Conservation (phyloP, 1,284 basidiomycete species). For the Peniophora sp. region DNA sequence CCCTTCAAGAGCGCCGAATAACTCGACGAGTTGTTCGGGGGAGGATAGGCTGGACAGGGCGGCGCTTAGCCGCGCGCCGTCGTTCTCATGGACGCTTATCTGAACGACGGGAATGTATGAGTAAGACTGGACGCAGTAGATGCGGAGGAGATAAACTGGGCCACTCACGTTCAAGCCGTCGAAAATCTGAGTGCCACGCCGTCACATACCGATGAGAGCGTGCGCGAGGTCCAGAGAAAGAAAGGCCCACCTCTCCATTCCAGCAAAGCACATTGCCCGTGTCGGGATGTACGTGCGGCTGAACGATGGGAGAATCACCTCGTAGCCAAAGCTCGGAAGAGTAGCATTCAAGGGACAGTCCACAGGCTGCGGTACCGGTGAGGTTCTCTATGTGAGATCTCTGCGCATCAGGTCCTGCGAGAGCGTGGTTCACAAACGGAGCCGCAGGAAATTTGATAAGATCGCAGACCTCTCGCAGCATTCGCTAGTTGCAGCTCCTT, state of each 20-base stretch:
- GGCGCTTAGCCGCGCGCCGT: conserved; percentile 64
- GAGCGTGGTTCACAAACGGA: conserved; percentile 2
- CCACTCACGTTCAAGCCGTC: conserved; percentile 57
- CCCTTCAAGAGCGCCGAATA: conserved; percentile 71
- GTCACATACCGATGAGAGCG: background rate
- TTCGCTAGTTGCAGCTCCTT: background rate
- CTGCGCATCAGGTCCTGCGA: conserved; percentile 59
- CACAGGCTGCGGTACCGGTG: background rate
- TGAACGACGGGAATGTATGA: conserved; percentile 11
- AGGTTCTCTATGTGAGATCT: conserved; percentile 14
- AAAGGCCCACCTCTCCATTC: conserved; percentile 73
- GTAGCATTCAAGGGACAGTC: conserved; percentile 44
- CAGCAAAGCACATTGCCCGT: conserved; percentile 69
- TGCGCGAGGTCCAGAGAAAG: conserved; percentile 13
- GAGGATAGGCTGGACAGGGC: conserved; percentile 31
- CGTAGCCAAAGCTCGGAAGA: conserved; percentile 78
- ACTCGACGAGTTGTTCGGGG: conserved; percentile 33
- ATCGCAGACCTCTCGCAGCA: background rate
- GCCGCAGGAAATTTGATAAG: background rate
- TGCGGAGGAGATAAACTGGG: background rate
- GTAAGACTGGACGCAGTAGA: background rate
- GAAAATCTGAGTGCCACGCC: conserved; percentile 48
- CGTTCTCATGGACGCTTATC: conserved; percentile 63
- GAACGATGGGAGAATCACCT: conserved; percentile 52
- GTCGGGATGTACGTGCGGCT: conserved; percentile 54